phyloP scores from a whole-genome alignment of 1,284 basidiomycete genomes.

The Moniliophthora roreri region DNA sequence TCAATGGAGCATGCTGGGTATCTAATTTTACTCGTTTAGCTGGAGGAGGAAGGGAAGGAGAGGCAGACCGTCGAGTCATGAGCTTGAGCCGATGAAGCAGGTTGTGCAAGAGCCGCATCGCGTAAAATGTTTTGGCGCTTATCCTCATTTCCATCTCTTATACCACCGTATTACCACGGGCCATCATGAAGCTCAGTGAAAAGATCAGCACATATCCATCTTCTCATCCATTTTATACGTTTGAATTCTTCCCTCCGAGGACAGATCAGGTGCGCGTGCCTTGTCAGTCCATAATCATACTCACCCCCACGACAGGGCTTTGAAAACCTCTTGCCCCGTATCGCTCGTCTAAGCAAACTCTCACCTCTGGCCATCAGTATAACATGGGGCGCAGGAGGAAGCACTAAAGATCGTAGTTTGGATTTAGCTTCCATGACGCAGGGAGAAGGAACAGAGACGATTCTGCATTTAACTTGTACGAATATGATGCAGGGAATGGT shows the following conservation, averaged over 20 bases:
- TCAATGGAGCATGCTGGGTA: slow-evolving; percentile 54
- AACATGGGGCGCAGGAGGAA: slow-evolving; percentile 97
- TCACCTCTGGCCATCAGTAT: slow-evolving; percentile 83
- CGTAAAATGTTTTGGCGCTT: too few relatives aligned
- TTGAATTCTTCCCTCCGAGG: slow-evolving; percentile 95
- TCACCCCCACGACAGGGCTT: slow-evolving; percentile 59
- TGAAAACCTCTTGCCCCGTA: slow-evolving; percentile 82
- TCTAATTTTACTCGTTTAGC: slow-evolving; percentile 52
- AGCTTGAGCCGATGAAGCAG: background rate
- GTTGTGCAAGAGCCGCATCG: too few relatives aligned
- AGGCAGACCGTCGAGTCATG: slow-evolving; percentile 41
- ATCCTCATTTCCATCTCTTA: too few relatives aligned
- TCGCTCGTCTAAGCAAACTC: slow-evolving; percentile 68
- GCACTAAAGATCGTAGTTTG: slow-evolving; percentile 85
- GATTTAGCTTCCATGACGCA: slow-evolving; percentile 81
- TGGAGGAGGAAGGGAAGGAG: slow-evolving; percentile 40
- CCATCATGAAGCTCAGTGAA: slow-evolving; percentile 66
- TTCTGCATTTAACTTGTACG: slow-evolving; percentile 97
- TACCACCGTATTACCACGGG: background rate
- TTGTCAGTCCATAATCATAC: slow-evolving; percentile 7
- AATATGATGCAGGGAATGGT: slow-evolving; percentile 92
- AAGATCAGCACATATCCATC: slow-evolving; percentile 50
- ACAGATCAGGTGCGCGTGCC: slow-evolving; percentile 70
- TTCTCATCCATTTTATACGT: slow-evolving; percentile 73
- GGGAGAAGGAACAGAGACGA: slow-evolving; percentile 73